Evolutionary conservation across 2,329 filamentous ascomycete genomes (phyloP).

Genomic region (Shiraia sp.): DNA sequence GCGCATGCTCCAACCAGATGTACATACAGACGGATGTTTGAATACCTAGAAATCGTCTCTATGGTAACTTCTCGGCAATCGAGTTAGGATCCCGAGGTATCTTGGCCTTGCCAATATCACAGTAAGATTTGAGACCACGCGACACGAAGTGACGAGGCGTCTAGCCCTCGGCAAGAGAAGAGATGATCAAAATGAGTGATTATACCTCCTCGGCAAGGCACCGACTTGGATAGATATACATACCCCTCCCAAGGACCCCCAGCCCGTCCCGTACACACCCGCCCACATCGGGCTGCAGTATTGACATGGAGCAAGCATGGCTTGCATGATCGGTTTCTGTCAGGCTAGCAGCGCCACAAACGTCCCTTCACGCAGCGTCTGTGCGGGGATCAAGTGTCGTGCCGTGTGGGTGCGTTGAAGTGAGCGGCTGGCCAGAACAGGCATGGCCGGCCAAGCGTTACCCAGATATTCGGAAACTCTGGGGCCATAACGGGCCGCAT

Average conservation of each 20-base stretch:
- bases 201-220: constrained; percentile 9
- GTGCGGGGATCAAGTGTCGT: constrained; percentile 13
- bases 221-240: constrained; percentile 5
- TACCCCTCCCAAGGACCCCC: constrained; percentile 15
- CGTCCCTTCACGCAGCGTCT: constrained; percentile 10
- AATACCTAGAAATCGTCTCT: background rate
- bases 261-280: constrained; percentile 17
- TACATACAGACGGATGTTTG: background rate
- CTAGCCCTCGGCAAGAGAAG: too few species aligned
- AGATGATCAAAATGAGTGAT: background rate
- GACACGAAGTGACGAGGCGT: too few species aligned
- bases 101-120: too few species aligned
- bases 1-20: background rate
- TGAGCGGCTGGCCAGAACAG: constrained; percentile 6
- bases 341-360: constrained; percentile 16
- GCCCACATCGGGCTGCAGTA: constrained; percentile 15
- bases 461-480: background rate
- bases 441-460: constrained; percentile 6
- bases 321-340: constrained; percentile 18
- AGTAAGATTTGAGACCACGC: too few species aligned
- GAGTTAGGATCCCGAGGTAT: too few species aligned
- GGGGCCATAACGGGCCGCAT: constrained; percentile 1
- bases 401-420: background rate
- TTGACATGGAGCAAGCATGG: constrained; percentile 11
- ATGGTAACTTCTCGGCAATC: too few species aligned